phyloP scores from a whole-genome alignment of 371 early-diverging fungal genomes.

The Chytridium lagenaria region DNA sequence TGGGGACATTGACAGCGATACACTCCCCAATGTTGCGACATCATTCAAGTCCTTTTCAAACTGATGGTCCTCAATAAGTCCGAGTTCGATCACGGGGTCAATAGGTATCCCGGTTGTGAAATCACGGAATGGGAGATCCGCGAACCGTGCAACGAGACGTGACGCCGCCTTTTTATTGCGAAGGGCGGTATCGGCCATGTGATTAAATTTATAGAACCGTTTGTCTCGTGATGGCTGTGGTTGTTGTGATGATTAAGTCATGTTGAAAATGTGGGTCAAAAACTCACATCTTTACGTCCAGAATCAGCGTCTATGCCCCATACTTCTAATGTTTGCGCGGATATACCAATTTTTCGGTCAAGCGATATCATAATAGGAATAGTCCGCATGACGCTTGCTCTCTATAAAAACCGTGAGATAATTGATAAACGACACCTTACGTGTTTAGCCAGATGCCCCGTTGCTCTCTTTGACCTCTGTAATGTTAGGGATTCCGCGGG shows the following conservation, averaged over 20 bases:
- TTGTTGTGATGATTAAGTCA: background rate
- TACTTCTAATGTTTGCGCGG: background rate
- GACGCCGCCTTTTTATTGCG: conserved; percentile 7
- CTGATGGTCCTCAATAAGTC: conserved; percentile 1
- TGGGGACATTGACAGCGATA: background rate
- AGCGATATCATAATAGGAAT: conserved; percentile 8
- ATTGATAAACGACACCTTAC: background rate
- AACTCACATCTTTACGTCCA: conserved; percentile 7
- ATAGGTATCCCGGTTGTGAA: conserved; percentile 10
- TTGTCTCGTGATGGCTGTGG: background rate
- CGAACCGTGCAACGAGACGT: background rate
- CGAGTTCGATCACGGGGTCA: conserved; percentile 10
- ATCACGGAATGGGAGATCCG: conserved; percentile 12
- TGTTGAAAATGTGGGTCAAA: background rate
- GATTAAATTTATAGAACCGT: background rate
- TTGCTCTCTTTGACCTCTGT: background rate
- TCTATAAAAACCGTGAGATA: background rate
- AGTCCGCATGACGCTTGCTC: background rate
- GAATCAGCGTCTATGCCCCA: conserved; percentile 5
- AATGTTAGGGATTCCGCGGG: too few species aligned
- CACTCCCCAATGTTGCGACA: background rate
- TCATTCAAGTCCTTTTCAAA: conserved; percentile 8
- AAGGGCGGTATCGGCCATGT: conserved; percentile 11
- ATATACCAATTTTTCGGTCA: conserved; percentile 11
- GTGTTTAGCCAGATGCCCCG: background rate